Evolutionary conservation across 805 yeast genomes (phyloP).

Genomic region (Candida vartiovaarae): DNA sequence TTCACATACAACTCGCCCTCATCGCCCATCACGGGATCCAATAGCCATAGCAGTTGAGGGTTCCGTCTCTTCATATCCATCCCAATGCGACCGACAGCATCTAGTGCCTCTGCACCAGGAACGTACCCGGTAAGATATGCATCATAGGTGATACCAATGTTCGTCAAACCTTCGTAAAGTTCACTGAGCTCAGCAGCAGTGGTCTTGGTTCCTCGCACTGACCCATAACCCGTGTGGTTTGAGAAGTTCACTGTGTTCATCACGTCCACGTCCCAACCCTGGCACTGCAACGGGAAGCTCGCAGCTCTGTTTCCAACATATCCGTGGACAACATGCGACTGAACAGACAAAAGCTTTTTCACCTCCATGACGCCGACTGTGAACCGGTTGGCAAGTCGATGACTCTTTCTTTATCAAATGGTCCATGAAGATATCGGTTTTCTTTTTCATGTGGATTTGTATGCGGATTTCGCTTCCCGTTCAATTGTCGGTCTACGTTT

Average conservation of each 20-base stretch:
- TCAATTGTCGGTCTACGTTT: not conserved
- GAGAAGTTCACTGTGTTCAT: conserved; percentile 60
- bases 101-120: conserved; percentile 47
- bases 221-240: conserved; percentile 68
- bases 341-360: conserved; percentile 39
- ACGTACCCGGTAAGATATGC: conserved; percentile 64
- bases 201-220: conserved; percentile 41
- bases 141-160: conserved; percentile 32
- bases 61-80: conserved; percentile 28
- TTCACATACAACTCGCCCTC: conserved; percentile 65
- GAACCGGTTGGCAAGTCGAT: too few relatives aligned
- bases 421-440: too few relatives aligned
- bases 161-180: conserved; percentile 33
- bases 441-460: not conserved
- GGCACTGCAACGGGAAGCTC: conserved; percentile 54
- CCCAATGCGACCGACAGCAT: conserved; percentile 35
- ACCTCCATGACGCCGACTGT: not conserved
- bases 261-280: conserved; percentile 67
- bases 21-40: conserved; percentile 82
- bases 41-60: conserved; percentile 41
- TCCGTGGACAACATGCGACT: conserved; percentile 69
- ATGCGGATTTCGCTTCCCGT: not conserved
- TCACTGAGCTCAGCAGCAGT: conserved; percentile 32
- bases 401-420: too few relatives aligned
- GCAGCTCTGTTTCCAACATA: conserved; percentile 67